Base-by-base conservation (phyloP, 192 early-diverging fungal genomes). In the Coemansia sp. region DNA sequence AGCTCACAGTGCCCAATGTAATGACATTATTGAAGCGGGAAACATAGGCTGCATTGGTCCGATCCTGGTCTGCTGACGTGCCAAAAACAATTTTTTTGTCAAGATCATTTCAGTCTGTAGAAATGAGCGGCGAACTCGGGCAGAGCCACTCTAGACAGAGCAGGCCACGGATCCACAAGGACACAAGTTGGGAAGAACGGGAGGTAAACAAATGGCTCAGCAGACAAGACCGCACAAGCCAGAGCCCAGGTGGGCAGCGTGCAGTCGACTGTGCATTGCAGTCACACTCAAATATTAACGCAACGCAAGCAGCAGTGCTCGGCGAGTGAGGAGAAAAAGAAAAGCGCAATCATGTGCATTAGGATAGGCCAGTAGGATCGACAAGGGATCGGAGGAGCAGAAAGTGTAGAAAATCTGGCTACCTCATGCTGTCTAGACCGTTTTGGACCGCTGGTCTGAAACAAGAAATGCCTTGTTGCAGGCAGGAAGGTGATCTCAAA, bases 361-460 rank as follows among this genome's bases (percentile, higher is more conserved):
- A 10, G 13, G 39, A 39, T 22, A 59, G 41, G 23, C 43, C 39
- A 26, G 50, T n/a, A 52, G 20, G 20, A 22, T 23, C 39, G 41
- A 45, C 20, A 59, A 47, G 39, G 32, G 57, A 59, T 45, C 14
- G 57, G 39, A 45, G 41, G 48, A 49, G 47, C 20, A 24, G 23
- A 32, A 27, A 48, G 26, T 23, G 59, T 12, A 50, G 16, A 49
- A 18, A n/a, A 8, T 12, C 9, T 27, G 38, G 38, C 29, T 22
- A 39, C 38, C 16, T 1, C 37, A 43, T 10, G 19, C 20, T 59
- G 39, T 26, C 24, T 43, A 59, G 59, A 61, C 59, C 59, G 45
- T 38, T 3, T 61, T 61, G 59, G 59, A 61, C 59, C 59, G 23
- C 39, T 16, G 48, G 59, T 61, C 59, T 54, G 53, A 29, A 50